Evolutionary conservation across 2,329 filamentous ascomycete genomes (phyloP).

Genomic region (Neonectria hederae): DNA sequence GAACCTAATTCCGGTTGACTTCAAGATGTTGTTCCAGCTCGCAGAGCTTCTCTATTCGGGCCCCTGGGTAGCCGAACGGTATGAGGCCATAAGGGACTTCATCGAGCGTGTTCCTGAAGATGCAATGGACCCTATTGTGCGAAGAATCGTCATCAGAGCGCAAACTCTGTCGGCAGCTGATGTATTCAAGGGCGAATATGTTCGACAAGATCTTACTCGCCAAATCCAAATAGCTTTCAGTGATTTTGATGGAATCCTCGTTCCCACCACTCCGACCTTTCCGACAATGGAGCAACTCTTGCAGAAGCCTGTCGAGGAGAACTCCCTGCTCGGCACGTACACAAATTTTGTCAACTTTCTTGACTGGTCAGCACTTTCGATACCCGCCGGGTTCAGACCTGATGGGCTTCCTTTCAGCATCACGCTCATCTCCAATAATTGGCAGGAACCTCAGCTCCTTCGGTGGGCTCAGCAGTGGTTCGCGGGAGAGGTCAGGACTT

Average conservation of each 20-base stretch:
- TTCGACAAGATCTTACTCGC: constrained; percentile 51
- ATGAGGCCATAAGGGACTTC: constrained; percentile 60
- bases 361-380: constrained; percentile 62
- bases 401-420: constrained; percentile 52
- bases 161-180: constrained; percentile 56
- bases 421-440: constrained; percentile 49
- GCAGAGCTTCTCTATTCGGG: constrained; percentile 66
- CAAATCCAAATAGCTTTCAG: constrained; percentile 52
- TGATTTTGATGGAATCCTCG: constrained; percentile 59
- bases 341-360: constrained; percentile 70
- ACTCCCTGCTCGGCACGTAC: constrained; percentile 63
- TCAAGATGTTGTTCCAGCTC: constrained; percentile 60
- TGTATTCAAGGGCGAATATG: constrained; percentile 53
- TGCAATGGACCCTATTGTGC: constrained; percentile 49
- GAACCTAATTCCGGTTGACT: constrained; percentile 55
- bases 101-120: constrained; percentile 47
- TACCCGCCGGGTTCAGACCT: constrained; percentile 58
- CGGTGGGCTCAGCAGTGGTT: constrained; percentile 44
- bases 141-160: constrained; percentile 50
- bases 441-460: constrained; percentile 48
- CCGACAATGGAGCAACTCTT: constrained; percentile 61
- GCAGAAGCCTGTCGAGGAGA: constrained; percentile 61
- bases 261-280: constrained; percentile 65
- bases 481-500: constrained; percentile 23
- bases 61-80: constrained; percentile 66